Evolutionary conservation across 129 eudicot species (phyloP).

Genomic region (Chrysanthemum lavandulifolium): DNA sequence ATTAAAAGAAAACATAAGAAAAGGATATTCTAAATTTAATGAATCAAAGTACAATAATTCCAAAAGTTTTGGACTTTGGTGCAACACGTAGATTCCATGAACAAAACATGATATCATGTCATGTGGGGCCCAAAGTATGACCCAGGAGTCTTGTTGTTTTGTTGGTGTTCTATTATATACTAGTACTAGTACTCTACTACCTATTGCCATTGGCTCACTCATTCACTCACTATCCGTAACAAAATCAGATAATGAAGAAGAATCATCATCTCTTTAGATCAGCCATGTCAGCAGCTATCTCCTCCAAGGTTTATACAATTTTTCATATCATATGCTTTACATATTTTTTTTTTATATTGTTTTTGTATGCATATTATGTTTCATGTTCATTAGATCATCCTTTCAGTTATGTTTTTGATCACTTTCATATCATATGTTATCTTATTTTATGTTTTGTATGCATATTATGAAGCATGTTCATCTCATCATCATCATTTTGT

Average conservation of each 20-base stretch:
- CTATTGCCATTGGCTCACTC: background rate
- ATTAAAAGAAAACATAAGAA: too few relatives aligned
- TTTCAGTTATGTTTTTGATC: background rate
- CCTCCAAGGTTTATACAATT: slow-evolving; percentile 23
- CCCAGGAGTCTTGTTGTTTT: background rate
- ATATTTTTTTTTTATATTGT: background rate
- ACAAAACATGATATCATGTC: background rate
- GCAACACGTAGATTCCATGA: too few relatives aligned
- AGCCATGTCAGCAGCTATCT: slow-evolving; percentile 25
- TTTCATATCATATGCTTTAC: background rate
- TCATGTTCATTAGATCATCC: slow-evolving; percentile 1
- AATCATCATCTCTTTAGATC: slow-evolving; percentile 22
- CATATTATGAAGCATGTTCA: too few relatives aligned
- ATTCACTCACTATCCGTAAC: slow-evolving; percentile 1
- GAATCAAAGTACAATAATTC: too few relatives aligned
- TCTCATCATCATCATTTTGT: background rate
- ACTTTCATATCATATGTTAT: too few relatives aligned
- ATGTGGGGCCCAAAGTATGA: slow-evolving; percentile 12
- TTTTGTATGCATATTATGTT: background rate
- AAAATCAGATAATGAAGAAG: slow-evolving; percentile 23
- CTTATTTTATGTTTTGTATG: too few relatives aligned
- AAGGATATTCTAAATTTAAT: too few relatives aligned
- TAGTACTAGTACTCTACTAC: too few relatives aligned
- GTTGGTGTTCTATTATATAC: background rate
- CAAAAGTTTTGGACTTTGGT: too few relatives aligned